A percentile compares a stretch with the other conserved stretches of the same genome.
phyloP scores from a whole-genome alignment of 768 basidiomycete genomes.

The Trametes coccinea region DNA sequence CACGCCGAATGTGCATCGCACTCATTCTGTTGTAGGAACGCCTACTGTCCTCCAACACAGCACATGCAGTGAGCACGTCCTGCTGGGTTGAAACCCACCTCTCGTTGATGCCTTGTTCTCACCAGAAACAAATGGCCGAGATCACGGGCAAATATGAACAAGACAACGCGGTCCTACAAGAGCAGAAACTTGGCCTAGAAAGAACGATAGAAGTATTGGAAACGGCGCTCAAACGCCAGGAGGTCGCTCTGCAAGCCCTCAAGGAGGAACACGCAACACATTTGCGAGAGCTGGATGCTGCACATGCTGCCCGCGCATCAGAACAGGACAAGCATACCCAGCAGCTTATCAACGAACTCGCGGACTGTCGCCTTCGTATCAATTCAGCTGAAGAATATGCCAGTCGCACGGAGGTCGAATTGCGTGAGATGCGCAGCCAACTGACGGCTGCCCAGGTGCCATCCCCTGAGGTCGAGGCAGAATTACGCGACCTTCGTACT shows the following conservation, averaged over 20 bases:
- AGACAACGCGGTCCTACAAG: slow-evolving; percentile 43
- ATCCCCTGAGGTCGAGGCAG: slow-evolving; percentile 22
- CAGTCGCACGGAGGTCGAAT: slow-evolving; percentile 18
- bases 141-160: slow-evolving; percentile 36
- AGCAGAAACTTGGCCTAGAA: slow-evolving; percentile 39
- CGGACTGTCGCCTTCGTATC: slow-evolving; percentile 19
- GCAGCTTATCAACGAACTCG: slow-evolving; percentile 21
- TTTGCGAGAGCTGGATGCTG: slow-evolving; percentile 16
- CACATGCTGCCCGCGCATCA: slow-evolving; percentile 5
- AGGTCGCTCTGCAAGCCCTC: slow-evolving; percentile 5
- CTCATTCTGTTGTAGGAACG: slow-evolving; percentile 36
- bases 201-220: slow-evolving; percentile 23
- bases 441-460: slow-evolving; percentile 24
- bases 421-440: slow-evolving; percentile 21
- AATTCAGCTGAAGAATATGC: slow-evolving; percentile 20
- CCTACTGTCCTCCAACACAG: slow-evolving; percentile 36
- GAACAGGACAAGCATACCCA: slow-evolving; percentile 18
- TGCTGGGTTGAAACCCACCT: not conserved
- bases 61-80: slow-evolving; percentile 36
- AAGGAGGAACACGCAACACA: slow-evolving; percentile 23
- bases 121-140: slow-evolving; percentile 34
- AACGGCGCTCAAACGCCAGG: slow-evolving; percentile 12
- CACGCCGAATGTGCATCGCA: not conserved
- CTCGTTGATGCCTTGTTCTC: not conserved
- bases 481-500: slow-evolving; percentile 26